phyloP scores from a whole-genome alignment of 805 yeast genomes.

The Candida endomychidarum region DNA sequence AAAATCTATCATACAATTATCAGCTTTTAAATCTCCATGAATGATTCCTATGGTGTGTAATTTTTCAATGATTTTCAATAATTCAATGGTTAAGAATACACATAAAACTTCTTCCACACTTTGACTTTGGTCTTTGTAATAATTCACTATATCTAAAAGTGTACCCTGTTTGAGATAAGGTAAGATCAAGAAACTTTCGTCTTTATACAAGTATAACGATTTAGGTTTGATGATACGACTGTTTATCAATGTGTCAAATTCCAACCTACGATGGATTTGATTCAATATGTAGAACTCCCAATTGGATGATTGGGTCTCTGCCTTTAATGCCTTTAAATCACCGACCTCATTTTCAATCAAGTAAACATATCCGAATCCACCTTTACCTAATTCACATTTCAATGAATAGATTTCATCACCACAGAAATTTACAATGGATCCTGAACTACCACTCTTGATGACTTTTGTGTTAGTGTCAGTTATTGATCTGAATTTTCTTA shows the following conservation, averaged over 20 bases:
- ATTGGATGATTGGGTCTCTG: constrained; percentile 63
- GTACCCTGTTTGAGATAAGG: constrained; percentile 74
- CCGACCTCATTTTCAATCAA: constrained; percentile 63
- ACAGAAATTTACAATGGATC: constrained; percentile 45
- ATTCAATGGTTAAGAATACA: constrained; percentile 62
- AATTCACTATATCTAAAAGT: constrained; percentile 63
- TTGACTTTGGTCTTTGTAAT: constrained; percentile 27
- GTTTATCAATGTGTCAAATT: constrained; percentile 2
- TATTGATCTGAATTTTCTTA: constrained; percentile 33
- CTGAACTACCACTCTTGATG: constrained; percentile 32
- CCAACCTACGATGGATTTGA: constrained; percentile 48
- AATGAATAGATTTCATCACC: constrained; percentile 49
- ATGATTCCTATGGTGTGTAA: constrained; percentile 68
- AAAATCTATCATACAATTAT: constrained; percentile 76
- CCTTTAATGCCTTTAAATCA: constrained; percentile 62
- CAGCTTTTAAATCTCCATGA: constrained; percentile 86
- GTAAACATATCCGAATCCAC: constrained; percentile 80
- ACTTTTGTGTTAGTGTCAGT: constrained; percentile 36
- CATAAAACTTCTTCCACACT: constrained; percentile 60
- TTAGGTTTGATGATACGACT: constrained; percentile 50
- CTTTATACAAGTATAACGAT: constrained; percentile 54
- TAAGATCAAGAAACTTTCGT: constrained; percentile 67
- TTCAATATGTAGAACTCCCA: constrained; percentile 83
- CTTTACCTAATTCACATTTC: constrained; percentile 64
- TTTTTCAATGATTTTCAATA: constrained; percentile 56